phyloP scores from a whole-genome alignment of 2,329 filamentous ascomycete species.

The Sporothrix dimorphospora region DNA sequence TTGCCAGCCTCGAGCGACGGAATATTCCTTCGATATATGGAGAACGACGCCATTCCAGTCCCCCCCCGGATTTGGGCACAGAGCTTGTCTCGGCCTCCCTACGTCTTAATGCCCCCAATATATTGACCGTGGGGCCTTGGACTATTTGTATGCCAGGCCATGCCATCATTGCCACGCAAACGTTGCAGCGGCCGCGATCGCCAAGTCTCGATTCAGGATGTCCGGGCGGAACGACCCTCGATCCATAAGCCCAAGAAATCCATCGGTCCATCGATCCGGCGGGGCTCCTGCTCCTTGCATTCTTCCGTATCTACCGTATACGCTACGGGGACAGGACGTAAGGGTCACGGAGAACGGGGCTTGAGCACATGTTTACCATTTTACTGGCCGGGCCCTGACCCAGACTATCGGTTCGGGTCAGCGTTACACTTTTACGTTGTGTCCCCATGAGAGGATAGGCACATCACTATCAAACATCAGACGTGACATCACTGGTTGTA shows the following conservation, averaged over 20 bases:
- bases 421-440: not conserved
- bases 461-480: not conserved
- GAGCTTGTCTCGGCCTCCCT: not conserved
- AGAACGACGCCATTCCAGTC: not conserved
- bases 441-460: not conserved
- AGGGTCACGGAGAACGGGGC: not conserved
- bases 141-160: too few species aligned
- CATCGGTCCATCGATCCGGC: not conserved
- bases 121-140: not conserved
- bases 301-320: not conserved
- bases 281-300: not conserved
- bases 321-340: not conserved
- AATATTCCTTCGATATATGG: not conserved
- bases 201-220: conserved; percentile 10
- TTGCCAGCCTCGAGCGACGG: not conserved
- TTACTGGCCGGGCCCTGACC: not conserved
- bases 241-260: not conserved
- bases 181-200: not conserved
- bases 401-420: not conserved
- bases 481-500: not conserved
- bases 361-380: not conserved
- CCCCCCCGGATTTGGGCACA: not conserved
- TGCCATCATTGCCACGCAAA: not conserved
- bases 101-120: not conserved
- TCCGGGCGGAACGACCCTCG: not conserved